phyloP scores from a whole-genome alignment of 2,329 filamentous ascomycete species.

The Fusarium nanum region DNA sequence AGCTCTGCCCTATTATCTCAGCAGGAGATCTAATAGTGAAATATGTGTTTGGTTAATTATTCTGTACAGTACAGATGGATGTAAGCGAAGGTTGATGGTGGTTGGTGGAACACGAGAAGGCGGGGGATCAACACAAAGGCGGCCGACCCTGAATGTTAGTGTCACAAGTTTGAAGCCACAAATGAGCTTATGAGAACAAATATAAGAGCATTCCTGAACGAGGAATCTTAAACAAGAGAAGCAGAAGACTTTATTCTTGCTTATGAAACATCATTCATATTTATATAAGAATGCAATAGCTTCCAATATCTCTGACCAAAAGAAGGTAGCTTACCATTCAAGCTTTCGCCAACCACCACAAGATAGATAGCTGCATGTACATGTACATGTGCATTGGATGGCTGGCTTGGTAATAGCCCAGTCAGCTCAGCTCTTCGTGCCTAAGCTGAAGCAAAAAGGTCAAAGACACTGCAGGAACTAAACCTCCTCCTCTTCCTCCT shows the following conservation, averaged over 20 bases:
- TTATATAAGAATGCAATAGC: background rate
- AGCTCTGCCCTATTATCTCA: background rate
- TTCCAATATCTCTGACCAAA: background rate
- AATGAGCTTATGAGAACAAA: background rate
- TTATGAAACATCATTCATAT: background rate
- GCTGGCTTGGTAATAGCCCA: constrained; percentile 40
- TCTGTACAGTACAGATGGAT: background rate
- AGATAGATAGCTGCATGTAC: constrained; percentile 24
- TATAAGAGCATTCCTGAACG: background rate
- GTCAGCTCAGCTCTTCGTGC: constrained; percentile 40
- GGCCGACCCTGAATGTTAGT: constrained; percentile 32
- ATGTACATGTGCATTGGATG: constrained; percentile 1
- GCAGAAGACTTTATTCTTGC: background rate
- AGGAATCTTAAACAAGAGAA: too few relatives aligned
- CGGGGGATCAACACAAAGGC: constrained; percentile 19
- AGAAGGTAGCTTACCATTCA: background rate
- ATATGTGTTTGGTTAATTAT: background rate
- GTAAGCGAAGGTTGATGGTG: background rate
- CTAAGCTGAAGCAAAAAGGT: constrained; percentile 14
- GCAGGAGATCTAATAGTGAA: background rate
- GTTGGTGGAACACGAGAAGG: constrained; percentile 19
- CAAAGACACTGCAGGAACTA: constrained; percentile 1
- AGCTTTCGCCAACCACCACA: constrained; percentile 10
- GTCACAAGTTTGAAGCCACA: constrained; percentile 21
- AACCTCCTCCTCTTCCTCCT: constrained; percentile 2